phyloP scores from a whole-genome alignment of 345 rosid genomes.

The Clarkia xantiana region DNA sequence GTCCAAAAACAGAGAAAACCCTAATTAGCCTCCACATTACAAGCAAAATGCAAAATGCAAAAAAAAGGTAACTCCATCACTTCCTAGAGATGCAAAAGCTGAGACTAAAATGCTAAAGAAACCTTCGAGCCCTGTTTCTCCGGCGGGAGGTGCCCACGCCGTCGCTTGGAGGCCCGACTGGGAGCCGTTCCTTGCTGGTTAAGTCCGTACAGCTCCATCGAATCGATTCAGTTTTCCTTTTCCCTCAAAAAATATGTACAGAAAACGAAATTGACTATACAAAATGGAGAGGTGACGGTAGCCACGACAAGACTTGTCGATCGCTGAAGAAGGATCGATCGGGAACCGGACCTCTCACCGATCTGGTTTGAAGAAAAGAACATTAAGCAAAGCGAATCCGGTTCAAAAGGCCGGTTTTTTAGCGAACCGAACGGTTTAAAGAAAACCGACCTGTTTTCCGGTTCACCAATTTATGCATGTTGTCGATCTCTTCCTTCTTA shows the following conservation, averaged over 20 bases:
- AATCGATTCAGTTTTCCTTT: constrained; percentile 4
- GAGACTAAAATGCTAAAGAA: constrained; percentile 1
- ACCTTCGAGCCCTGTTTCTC: constrained; percentile 63
- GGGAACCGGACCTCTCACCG: no score
- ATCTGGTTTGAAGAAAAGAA: no score
- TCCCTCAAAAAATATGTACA: not conserved
- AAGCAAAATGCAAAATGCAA: constrained; percentile 9
- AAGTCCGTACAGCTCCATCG: constrained; percentile 71
- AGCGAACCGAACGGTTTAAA: no score
- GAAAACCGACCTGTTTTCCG: no score
- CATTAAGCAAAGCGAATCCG: no score
- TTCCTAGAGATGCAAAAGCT: constrained; percentile 1
- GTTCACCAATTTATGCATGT: no score
- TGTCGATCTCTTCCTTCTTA: no score
- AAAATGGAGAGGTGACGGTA: no score
- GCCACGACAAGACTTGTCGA: no score
- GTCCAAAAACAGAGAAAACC: constrained; percentile 16
- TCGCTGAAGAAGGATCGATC: no score
- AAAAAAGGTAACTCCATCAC: constrained; percentile 1
- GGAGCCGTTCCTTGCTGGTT: constrained; percentile 37
- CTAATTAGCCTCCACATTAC: constrained; percentile 20
- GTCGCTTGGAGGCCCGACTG: constrained; percentile 34
- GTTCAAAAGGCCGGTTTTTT: no score
- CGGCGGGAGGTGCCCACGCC: constrained; percentile 46
- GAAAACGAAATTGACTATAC: no score